Conservation (phyloP, 2,329 filamentous ascomycete species). For the Claviceps arundinis region DNA sequence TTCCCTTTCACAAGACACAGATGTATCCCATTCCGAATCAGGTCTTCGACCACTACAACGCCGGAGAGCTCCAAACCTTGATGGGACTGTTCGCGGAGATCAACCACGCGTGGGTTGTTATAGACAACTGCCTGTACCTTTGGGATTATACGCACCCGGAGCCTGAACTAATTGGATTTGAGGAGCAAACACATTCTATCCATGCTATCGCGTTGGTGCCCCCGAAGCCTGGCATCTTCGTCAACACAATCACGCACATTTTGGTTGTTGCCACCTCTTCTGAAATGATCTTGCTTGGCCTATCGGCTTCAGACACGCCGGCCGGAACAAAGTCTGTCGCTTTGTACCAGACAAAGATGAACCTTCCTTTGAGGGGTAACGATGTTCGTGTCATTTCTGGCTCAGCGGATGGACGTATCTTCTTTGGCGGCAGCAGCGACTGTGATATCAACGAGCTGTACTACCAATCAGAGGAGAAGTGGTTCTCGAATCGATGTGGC, state of each 20-base stretch:
- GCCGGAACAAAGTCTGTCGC: slow-evolving; percentile 60
- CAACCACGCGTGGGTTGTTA: slow-evolving; percentile 88
- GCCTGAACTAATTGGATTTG: slow-evolving; percentile 81
- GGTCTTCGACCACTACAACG: slow-evolving; percentile 87
- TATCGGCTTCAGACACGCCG: slow-evolving; percentile 53
- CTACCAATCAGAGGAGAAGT: slow-evolving; percentile 94
- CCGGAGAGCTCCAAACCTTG: slow-evolving; percentile 71
- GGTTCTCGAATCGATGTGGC: slow-evolving; percentile 80
- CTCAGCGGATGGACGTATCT: slow-evolving; percentile 78
- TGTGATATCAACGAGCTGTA: slow-evolving; percentile 88
- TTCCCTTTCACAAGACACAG: slow-evolving; percentile 77
- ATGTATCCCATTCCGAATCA: slow-evolving; percentile 84
- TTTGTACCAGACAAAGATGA: slow-evolving; percentile 83
- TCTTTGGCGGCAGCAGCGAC: slow-evolving; percentile 70
- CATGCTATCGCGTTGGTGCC: slow-evolving; percentile 79
- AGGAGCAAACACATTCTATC: slow-evolving; percentile 79
- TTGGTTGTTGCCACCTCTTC: slow-evolving; percentile 77
- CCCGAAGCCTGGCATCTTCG: slow-evolving; percentile 78
- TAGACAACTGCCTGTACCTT: slow-evolving; percentile 90
- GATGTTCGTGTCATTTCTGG: slow-evolving; percentile 68
- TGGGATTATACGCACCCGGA: slow-evolving; percentile 97
- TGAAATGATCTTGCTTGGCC: slow-evolving; percentile 77
- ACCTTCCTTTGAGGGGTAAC: slow-evolving; percentile 59
- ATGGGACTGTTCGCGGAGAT: slow-evolving; percentile 94
- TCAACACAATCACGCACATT: slow-evolving; percentile 72